Conservation (phyloP, 208 protist genomes). For the Borovskyia barvae region DNA sequence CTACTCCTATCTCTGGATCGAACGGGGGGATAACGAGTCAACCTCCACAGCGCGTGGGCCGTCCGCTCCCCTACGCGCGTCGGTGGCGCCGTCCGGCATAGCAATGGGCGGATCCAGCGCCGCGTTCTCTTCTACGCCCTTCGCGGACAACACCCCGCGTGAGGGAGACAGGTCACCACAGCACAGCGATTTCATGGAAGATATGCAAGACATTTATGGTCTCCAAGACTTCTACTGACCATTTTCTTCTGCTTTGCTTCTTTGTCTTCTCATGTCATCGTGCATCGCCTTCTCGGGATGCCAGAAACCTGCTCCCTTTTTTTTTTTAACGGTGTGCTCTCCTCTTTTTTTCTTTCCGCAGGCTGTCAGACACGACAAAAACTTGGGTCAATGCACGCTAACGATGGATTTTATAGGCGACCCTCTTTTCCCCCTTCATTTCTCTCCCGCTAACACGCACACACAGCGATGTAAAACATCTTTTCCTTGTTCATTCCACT, state of each 20-base stretch:
- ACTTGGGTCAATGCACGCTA: no score
- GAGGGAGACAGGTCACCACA: conserved; percentile 17
- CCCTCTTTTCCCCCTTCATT: no score
- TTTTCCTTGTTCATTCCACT: background rate
- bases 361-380: no score
- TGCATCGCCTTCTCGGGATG: no score
- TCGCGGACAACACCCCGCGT: conserved; percentile 9
- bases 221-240: conserved; percentile 30
- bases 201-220: conserved; percentile 38
- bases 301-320: no score
- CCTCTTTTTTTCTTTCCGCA: no score
- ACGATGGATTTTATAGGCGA: no score
- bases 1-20: conserved; percentile 65
- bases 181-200: conserved; percentile 22
- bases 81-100: conserved; percentile 12
- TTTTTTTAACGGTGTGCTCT: no score
- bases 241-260: background rate
- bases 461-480: background rate
- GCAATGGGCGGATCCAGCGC: conserved; percentile 29
- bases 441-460: no score
- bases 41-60: conserved; percentile 5
- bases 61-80: background rate
- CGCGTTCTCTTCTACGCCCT: conserved; percentile 21
- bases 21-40: conserved; percentile 2
- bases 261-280: conserved; percentile 2